Evolutionary conservation across 2,329 filamentous ascomycete species (phyloP).

Genomic region (Westerdykella sp.): DNA sequence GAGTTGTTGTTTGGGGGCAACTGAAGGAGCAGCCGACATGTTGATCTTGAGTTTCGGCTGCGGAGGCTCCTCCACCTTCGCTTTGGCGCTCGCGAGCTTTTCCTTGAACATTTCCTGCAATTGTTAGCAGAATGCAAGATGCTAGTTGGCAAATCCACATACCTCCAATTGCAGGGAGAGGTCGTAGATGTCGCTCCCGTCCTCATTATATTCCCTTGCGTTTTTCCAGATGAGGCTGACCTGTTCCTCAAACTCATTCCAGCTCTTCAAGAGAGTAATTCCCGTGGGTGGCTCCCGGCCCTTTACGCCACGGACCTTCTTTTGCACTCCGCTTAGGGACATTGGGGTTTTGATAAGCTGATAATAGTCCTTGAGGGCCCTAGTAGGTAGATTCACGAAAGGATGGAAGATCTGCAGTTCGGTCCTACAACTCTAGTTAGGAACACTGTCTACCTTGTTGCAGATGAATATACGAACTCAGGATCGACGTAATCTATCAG

Average conservation of each 20-base stretch:
- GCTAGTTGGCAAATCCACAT: conserved; percentile 16
- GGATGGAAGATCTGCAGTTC: conserved; percentile 66
- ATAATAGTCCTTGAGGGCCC: conserved; percentile 78
- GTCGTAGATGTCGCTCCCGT: conserved; percentile 76
- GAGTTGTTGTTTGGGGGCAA: conserved; percentile 44
- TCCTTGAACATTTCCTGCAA: conserved; percentile 62
- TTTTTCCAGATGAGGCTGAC: conserved; percentile 80
- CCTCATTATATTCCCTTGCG: conserved; percentile 84
- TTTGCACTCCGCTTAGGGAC: conserved; percentile 70
- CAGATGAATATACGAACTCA: conserved; percentile 14
- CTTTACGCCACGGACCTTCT: conserved; percentile 66
- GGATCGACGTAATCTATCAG: conserved; percentile 60
- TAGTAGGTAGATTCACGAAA: conserved; percentile 71
- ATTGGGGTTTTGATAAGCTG: conserved; percentile 74
- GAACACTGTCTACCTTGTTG: neutral
- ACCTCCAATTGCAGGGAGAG: conserved; percentile 77
- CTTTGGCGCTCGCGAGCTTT: conserved; percentile 65
- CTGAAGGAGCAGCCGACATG: conserved; percentile 42
- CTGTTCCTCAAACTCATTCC: conserved; percentile 75
- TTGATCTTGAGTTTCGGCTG: conserved; percentile 78
- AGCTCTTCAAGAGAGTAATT: conserved; percentile 68
- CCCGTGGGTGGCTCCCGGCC: conserved; percentile 57
- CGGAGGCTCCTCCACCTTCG: conserved; percentile 63
- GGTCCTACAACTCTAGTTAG: conserved; percentile 22
- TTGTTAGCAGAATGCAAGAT: conserved; percentile 10